phyloP scores from a whole-genome alignment of 2,329 filamentous ascomycete genomes.

The Elsinoe perseae region DNA sequence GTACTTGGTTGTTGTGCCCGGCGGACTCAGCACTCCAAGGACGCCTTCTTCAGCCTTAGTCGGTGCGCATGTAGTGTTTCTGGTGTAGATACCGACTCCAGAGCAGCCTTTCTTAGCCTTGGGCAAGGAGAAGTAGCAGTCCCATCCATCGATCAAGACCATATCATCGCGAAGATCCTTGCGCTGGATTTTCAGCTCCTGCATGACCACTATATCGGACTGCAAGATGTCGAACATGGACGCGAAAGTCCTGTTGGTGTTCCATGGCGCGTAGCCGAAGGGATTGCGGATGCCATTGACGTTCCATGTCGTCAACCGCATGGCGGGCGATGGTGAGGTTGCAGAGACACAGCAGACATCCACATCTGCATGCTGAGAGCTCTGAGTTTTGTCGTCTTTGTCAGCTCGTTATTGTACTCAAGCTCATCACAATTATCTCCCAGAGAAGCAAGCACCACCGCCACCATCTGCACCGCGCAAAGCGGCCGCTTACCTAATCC shows the following conservation, averaged over 20 bases:
- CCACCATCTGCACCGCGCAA: background rate
- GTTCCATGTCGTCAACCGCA: constrained; percentile 39
- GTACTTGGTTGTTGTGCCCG: constrained; percentile 63
- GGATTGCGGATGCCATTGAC: constrained; percentile 49
- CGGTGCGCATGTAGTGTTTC: constrained; percentile 75
- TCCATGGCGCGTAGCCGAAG: constrained; percentile 48
- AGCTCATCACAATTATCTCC: background rate
- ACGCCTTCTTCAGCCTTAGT: constrained; percentile 92
- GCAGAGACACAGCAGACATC: background rate
- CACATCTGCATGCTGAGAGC: background rate
- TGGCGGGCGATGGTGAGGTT: constrained; percentile 20
- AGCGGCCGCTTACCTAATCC: constrained; percentile 1
- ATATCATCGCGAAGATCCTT: constrained; percentile 92
- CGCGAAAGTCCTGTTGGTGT: constrained; percentile 37
- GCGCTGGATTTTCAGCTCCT: constrained; percentile 91
- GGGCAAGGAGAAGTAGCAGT: constrained; percentile 89
- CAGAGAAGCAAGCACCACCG: background rate
- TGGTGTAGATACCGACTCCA: constrained; percentile 89
- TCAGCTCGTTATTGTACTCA: background rate
- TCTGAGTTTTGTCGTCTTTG: background rate
- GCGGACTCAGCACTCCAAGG: constrained; percentile 67
- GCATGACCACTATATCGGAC: constrained; percentile 88
- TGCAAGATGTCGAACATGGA: constrained; percentile 92
- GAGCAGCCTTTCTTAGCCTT: constrained; percentile 96
- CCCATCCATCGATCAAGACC: constrained; percentile 91